Evolutionary conservation across 306 rosid genomes (phyloP), one percentile per base, ranked within the genome.

Genomic region (Rosa persica): DNA sequence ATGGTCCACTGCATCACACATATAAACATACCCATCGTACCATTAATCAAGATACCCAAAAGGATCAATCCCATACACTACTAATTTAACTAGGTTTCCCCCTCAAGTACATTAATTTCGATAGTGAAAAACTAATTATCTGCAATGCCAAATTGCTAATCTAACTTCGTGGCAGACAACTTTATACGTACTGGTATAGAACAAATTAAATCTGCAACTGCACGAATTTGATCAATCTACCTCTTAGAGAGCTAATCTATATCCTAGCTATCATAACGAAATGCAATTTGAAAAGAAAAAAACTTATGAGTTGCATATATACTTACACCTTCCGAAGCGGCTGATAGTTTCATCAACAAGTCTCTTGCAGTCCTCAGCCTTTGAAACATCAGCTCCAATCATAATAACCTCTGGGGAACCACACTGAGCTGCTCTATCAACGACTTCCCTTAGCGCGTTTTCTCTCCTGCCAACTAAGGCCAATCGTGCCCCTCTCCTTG

Each of bases 1-100:
- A 81, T 91, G 96, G 64, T 93, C 93, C 89, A 93, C 96, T 88
- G 91, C 88, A 67, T 76, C 78, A 75, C 6, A 49, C 47, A 65
- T 8, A 46, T 4, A 12, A 4, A 4, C 22, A 39, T 15, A 36
- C 42, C 30, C 42, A 42, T 27, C 10, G 54, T 1, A 6, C 48
- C 43, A 38, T 5, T 36, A 30, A 66, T 43, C 2, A 47, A 62
- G n/a, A 62, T 27, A 15, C 19, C 38, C 67, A 4, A 4, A 61
- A 61, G 15, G 27, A 55, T 55, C 1, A 55, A n/a, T 0, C 51
- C 13, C 15, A 54, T 52, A 8, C 44, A 52, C 23, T 19, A 6
- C 7, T 54, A 54, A 20, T 20, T 55, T n/a, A 20, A 55, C 27
- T 20, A 55, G 61, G 10, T 20, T 60, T 12, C 16, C 6, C 8